Conservation (phyloP, 352 stramenopile genomes). For the Phytophthora hibernalis region DNA sequence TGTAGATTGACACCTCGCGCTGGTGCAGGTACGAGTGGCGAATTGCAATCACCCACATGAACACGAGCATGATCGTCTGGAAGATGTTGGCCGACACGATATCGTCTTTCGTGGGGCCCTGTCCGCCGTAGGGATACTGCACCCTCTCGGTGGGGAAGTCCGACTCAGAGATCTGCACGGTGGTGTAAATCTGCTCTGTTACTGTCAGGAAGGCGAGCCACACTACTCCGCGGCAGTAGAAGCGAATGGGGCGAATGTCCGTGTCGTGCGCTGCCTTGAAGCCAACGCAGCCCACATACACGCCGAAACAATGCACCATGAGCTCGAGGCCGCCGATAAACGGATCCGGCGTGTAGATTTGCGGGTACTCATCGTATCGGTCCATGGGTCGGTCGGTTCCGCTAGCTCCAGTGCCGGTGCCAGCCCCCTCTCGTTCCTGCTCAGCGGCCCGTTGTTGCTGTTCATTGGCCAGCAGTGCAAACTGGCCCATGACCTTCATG, state of each 20-base stretch:
- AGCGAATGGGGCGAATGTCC: slow-evolving; percentile 85
- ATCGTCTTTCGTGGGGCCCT: slow-evolving; percentile 83
- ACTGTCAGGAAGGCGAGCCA: slow-evolving; percentile 84
- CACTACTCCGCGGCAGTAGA: slow-evolving; percentile 81
- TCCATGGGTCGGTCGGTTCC: slow-evolving; percentile 50
- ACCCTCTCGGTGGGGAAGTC: slow-evolving; percentile 77
- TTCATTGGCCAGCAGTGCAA: slow-evolving; percentile 83
- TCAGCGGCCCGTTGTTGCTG: slow-evolving; percentile 64
- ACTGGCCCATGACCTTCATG: slow-evolving; percentile 91
- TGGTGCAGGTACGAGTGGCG: slow-evolving; percentile 82
- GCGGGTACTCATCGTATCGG: slow-evolving; percentile 77
- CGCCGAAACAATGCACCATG: slow-evolving; percentile 81
- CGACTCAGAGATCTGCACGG: slow-evolving; percentile 77
- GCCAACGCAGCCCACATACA: slow-evolving; percentile 87
- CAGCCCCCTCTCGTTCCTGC: slow-evolving; percentile 36
- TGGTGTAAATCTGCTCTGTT: slow-evolving; percentile 85
- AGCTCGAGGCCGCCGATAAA: slow-evolving; percentile 73
- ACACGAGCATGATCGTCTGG: slow-evolving; percentile 82
- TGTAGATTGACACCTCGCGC: slow-evolving; percentile 80
- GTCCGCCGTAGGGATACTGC: slow-evolving; percentile 75
- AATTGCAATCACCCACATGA: slow-evolving; percentile 88
- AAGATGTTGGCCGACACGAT: slow-evolving; percentile 89
- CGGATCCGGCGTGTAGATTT: slow-evolving; percentile 83
- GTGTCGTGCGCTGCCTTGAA: slow-evolving; percentile 90
- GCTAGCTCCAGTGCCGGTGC: slow-evolving; percentile 30